Base-by-base conservation (phyloP, 2,329 filamentous ascomycete species). In the Penicillium sp. region DNA sequence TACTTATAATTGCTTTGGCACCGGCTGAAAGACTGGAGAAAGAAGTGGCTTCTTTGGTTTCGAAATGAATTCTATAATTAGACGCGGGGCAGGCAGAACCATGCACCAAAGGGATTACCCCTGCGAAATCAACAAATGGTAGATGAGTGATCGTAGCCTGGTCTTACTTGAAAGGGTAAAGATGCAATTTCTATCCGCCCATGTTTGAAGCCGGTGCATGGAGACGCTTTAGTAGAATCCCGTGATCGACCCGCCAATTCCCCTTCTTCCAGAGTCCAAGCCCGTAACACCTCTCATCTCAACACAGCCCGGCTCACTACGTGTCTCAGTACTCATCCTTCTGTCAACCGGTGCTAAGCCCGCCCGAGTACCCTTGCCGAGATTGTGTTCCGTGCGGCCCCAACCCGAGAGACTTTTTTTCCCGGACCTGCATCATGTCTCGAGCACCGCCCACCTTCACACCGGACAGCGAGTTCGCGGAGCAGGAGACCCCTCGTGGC, bases 401-500 rank as follows among this genome's bases (percentile, higher is more conserved):
- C 22, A 22, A 46, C 11, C n/a, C 20, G 20, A 26, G 42, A 23
- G 25, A 46, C 50, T 47, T 51, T 46, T 46, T 37, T 41, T 40
- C 35, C 20, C 42, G 22, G 23, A 7, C 42, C 22, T 35, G 37
- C 47, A 33, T 40, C 53, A 64, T 64, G 59, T 33, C 57, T 33
- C 52, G 56, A 27, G 56, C 54, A 22, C 40, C 59, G n/a, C 55
- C 64, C 50, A 58, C 62, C 15, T 71, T 72, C 53, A 71, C 68
- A 0, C 68, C 69, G 1, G 68, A 71, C 44, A 65, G 57, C 47
- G 69, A 71, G 26, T 70, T 71, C 26, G 56, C 69, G 26, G 64
- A 67, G 4, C 60, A 71, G 5, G 69, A 72, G 33, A 72, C 72
- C 4, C 66, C 70, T 12, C 72, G 65, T 29, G 63, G 53, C 3